These are phyloP conservation scores for Amaranthus tricolor DNA, from an alignment of 179 eudicot genomes.

Conservation along the genomic window DNA sequence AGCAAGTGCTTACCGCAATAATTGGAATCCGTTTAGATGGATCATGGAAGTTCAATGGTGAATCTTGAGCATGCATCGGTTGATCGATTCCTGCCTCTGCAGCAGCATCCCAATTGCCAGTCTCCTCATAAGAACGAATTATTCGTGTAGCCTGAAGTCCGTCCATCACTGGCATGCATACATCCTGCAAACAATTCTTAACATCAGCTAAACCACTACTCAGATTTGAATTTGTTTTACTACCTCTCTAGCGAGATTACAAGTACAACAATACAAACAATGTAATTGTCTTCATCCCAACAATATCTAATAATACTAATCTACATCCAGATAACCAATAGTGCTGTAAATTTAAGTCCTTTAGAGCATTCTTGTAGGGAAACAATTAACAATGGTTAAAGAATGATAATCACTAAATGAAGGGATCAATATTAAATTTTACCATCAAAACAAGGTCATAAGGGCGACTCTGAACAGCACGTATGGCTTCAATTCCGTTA, in stretches of 20 bases:
- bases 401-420: not conserved
- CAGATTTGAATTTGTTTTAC: not conserved
- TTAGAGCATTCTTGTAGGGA: too few relatives aligned
- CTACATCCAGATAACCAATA: not conserved
- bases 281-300: too few relatives aligned
- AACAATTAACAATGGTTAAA: not conserved
- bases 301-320: too few relatives aligned
- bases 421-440: constrained; percentile 13
- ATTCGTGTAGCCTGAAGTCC: constrained; percentile 92
- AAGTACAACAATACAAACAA: too few relatives aligned
- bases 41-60: constrained; percentile 28
- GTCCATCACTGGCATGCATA: constrained; percentile 95
- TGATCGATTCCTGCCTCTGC: constrained; percentile 66
- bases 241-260: not conserved
- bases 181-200: constrained; percentile 53
- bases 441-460: constrained; percentile 94
- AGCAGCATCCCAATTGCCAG: constrained; percentile 87
- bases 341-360: not conserved
- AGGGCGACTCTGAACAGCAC: constrained; percentile 57
- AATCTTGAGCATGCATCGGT: constrained; percentile 26
- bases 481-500: constrained; percentile 91
- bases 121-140: constrained; percentile 79
- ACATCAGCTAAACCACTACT: not conserved
- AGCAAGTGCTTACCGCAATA: constrained; percentile 80
- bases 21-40: constrained; percentile 56